Base-by-base conservation (phyloP, 2,329 filamentous ascomycete genomes). In the Diaporthe citriasiana region DNA sequence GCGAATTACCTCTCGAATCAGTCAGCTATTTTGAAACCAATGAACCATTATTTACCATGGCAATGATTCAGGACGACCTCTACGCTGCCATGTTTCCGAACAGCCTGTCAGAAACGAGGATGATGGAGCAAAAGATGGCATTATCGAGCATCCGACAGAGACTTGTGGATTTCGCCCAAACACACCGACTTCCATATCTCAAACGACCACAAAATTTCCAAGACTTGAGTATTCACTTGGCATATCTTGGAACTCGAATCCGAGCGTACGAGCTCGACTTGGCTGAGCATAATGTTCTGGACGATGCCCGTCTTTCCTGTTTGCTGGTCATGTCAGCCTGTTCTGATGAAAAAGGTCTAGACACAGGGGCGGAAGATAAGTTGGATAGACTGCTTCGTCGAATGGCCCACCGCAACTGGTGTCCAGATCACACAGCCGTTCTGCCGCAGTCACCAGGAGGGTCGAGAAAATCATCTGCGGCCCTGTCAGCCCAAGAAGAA, bases 231-330 rank as follows among this genome's bases (percentile, higher is more conserved):
- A 9, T 47, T 9, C 59, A 63, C 59, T 63, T 63, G 59, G 59
- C 59, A 63, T 63, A 63, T 63, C 59, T 63, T 47, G 59, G 59
- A n/a, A 63, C 59, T n/a, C 40, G 19, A 10, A 63, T 63, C 9
- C 59, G 59, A 63, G 59, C 40, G n/a, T 33, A 63, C 40, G 59
- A 63, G 27, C 25, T 63, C 38, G n/a, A 60, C 22, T 25, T 57
- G 10, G 6, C 30, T 45, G 40, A 63, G 25, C 38, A 63, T 3
- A 15, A 47, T 3, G 59, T 63, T 22, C 4, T 63, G 17, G 59
- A 63, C 19, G 59, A 63, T 27, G 59, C 59, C 17, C 59, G 59
- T 47, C 59, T 63, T n/a, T 45, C 59, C 10, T 63, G 59, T 42
- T 17, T 63, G 8, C 19, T 63, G 4, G 40, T 47, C 10, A 33